These are phyloP conservation scores for Cyamopsis tetragonoloba DNA, from an alignment of 306 rosid genomes.

Conservation along the genomic window DNA sequence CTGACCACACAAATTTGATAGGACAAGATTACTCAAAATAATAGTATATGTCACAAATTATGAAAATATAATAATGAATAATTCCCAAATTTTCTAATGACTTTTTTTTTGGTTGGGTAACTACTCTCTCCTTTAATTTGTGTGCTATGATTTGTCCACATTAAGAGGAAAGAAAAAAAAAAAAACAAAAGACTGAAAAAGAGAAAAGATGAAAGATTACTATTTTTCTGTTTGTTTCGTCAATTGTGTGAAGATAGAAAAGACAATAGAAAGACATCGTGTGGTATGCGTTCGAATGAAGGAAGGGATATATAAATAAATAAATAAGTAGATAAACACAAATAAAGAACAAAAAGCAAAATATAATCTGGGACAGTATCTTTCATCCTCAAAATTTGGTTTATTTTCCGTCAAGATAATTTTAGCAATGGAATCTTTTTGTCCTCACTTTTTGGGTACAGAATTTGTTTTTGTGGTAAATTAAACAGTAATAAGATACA, in stretches of 20 bases:
- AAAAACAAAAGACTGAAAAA: background rate
- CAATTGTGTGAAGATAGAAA: background rate
- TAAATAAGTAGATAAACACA: too few relatives aligned
- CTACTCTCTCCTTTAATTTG: background rate
- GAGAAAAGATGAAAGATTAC: background rate
- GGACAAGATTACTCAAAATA: background rate
- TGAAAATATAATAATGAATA: too few relatives aligned
- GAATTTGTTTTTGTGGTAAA: background rate
- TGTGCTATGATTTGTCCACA: background rate
- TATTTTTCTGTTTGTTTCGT: background rate
- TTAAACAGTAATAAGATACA: background rate
- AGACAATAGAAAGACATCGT: background rate
- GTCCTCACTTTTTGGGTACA: slow-evolving; percentile 19
- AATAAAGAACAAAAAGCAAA: slow-evolving; percentile 2
- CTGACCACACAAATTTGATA: background rate
- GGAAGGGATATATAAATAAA: background rate
- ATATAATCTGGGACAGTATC: background rate
- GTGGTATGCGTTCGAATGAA: background rate
- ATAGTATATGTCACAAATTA: background rate
- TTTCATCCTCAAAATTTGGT: slow-evolving; percentile 9
- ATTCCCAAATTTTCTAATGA: too few relatives aligned
- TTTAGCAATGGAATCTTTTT: slow-evolving; percentile 4
- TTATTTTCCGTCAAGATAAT: background rate
- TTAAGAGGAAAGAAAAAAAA: background rate
- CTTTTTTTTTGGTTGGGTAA: too few relatives aligned